A percentile compares a stretch with the other conserved stretches of the same genome.
Evolutionary conservation across 2,329 filamentous ascomycete species (phyloP).

Genomic region (Meredithiella fracta): DNA sequence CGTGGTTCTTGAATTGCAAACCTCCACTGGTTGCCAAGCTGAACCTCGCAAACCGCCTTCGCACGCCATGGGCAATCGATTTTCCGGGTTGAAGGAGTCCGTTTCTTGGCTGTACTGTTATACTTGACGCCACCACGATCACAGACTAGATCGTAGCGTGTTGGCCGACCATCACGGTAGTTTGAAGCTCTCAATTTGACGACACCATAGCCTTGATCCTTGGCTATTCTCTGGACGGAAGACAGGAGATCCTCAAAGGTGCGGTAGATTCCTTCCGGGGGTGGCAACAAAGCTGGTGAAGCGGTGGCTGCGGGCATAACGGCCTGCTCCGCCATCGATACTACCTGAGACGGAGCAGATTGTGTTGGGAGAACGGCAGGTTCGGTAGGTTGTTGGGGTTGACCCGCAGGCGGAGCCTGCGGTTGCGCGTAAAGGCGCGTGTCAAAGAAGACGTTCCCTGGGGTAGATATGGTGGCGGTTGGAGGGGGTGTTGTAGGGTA

Average conservation of each 20-base stretch:
- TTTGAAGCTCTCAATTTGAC: constrained; percentile 47
- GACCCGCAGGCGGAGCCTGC: constrained; percentile 9
- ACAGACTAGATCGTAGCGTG: constrained; percentile 45
- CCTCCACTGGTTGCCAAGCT: constrained; percentile 47
- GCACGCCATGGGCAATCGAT: constrained; percentile 47
- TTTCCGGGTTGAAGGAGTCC: constrained; percentile 46
- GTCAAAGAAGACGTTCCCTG: constrained; percentile 12
- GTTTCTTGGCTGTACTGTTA: constrained; percentile 48
- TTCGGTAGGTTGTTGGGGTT: constrained; percentile 3
- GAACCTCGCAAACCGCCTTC: constrained; percentile 47
- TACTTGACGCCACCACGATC: constrained; percentile 49
- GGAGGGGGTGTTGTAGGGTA: constrained; percentile 16
- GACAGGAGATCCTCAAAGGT: constrained; percentile 42
- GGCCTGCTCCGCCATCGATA: constrained; percentile 21
- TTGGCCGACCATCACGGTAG: constrained; percentile 46
- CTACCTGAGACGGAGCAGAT: constrained; percentile 15
- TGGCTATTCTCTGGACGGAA: constrained; percentile 41
- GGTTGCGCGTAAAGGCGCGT: constrained; percentile 13
- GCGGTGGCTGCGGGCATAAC: constrained; percentile 31
- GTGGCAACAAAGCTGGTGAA: constrained; percentile 33
- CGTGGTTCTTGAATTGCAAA: constrained; percentile 43
- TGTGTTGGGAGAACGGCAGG: constrained; percentile 3
- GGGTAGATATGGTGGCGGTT: constrained; percentile 17
- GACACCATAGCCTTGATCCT: constrained; percentile 46
- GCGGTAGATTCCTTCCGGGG: constrained; percentile 43